Evolutionary conservation across 148 eudicot genomes (phyloP).

Genomic region (Drosera capensis): DNA sequence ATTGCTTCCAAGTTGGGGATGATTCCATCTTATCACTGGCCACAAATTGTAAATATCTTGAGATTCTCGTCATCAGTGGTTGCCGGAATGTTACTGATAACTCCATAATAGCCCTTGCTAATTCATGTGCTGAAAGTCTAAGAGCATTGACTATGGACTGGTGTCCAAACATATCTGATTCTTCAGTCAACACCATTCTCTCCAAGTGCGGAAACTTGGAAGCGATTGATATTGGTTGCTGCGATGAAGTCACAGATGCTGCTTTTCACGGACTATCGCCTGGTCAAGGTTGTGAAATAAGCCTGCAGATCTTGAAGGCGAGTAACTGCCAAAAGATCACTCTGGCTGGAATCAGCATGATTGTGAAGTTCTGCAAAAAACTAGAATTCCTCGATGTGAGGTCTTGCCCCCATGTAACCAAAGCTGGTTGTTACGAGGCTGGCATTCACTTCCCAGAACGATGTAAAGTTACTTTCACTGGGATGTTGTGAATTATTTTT

Average conservation of each 20-base stretch:
- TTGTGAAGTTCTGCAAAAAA: slow-evolving; percentile 44
- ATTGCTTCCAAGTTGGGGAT: slow-evolving; percentile 71
- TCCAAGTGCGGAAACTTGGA: slow-evolving; percentile 47
- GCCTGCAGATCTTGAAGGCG: slow-evolving; percentile 49
- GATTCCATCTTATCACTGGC: slow-evolving; percentile 51
- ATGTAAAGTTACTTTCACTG: slow-evolving; percentile 67
- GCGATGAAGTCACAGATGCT: slow-evolving; percentile 79
- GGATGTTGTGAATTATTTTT: slow-evolving; percentile 18
- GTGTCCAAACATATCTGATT: slow-evolving; percentile 70
- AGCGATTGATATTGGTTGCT: slow-evolving; percentile 77
- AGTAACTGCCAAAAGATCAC: slow-evolving; percentile 83
- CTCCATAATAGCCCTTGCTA: slow-evolving; percentile 41
- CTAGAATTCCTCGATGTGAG: slow-evolving; percentile 83
- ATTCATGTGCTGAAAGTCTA: slow-evolving; percentile 35
- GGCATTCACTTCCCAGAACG: slow-evolving; percentile 48
- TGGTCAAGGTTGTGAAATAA: slow-evolving; percentile 19
- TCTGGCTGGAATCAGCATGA: slow-evolving; percentile 33
- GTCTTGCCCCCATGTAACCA: slow-evolving; percentile 68
- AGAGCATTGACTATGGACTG: slow-evolving; percentile 78
- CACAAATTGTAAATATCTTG: slow-evolving; percentile 47
- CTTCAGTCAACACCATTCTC: slow-evolving; percentile 44
- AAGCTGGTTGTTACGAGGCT: slow-evolving; percentile 52
- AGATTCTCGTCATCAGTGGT: slow-evolving; percentile 77
- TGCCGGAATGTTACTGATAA: slow-evolving; percentile 54
- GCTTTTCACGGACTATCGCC: slow-evolving; percentile 55